Evolutionary conservation across 345 rosid genomes (phyloP).

Genomic region (Gossypium australe): DNA sequence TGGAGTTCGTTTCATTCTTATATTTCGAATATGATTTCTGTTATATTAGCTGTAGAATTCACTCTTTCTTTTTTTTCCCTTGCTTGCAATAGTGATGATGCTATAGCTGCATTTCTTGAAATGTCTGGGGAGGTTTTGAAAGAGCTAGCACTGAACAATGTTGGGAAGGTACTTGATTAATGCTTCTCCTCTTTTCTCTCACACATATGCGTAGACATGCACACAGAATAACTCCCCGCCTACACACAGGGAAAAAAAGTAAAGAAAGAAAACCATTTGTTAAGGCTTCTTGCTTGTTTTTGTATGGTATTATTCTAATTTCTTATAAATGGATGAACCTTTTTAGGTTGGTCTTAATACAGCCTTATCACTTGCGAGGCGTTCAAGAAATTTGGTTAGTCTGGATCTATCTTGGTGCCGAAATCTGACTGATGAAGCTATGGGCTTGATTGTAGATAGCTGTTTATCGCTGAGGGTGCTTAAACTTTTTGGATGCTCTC

Average conservation of each 20-base stretch:
- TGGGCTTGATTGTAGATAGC: conserved; percentile 81
- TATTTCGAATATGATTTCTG: background rate
- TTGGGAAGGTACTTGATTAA: conserved; percentile 47
- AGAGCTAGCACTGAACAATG: conserved; percentile 69
- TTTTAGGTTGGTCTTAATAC: conserved; percentile 64
- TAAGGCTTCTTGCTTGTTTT: background rate
- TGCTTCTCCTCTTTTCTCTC: background rate
- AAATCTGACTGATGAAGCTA: conserved; percentile 51
- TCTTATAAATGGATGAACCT: background rate
- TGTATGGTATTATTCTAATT: background rate
- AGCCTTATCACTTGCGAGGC: conserved; percentile 58
- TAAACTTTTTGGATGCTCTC: conserved; percentile 83
- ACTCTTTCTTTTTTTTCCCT: conserved; percentile 1
- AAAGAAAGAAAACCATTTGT: background rate
- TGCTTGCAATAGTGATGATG: conserved; percentile 64
- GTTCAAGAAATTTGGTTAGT: conserved; percentile 40
- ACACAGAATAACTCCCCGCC: background rate
- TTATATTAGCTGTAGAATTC: conserved; percentile 5
- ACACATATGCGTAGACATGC: background rate
- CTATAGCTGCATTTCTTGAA: conserved; percentile 85
- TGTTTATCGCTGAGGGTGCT: conserved; percentile 61
- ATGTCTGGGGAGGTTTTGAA: conserved; percentile 53
- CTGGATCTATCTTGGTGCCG: conserved; percentile 89
- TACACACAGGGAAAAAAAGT: background rate
- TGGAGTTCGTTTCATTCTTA: background rate